Conservation (phyloP, 2,329 filamentous ascomycete genomes). For the Phaeoacremonium minimum region DNA sequence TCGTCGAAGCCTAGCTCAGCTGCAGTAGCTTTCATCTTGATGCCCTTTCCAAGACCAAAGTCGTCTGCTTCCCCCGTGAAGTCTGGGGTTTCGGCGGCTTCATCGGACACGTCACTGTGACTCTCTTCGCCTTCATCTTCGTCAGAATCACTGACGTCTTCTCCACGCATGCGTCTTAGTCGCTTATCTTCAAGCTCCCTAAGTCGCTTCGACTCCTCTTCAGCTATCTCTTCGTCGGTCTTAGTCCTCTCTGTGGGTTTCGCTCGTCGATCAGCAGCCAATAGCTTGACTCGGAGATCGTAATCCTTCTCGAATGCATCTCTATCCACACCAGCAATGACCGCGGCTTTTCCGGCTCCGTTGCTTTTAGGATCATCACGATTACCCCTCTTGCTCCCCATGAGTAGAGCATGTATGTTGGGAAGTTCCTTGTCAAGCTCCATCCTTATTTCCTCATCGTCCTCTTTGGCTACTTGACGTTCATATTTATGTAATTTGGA, state of each 20-base stretch:
- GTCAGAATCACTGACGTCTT: slow-evolving; percentile 64
- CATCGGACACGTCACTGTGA: slow-evolving; percentile 19
- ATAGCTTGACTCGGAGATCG: slow-evolving; percentile 74
- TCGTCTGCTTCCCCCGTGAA: slow-evolving; percentile 51
- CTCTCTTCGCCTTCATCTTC: slow-evolving; percentile 30
- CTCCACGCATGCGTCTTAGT: slow-evolving; percentile 81
- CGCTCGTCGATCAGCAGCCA: slow-evolving; percentile 80
- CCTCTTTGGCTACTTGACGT: slow-evolving; percentile 85
- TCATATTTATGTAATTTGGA: slow-evolving; percentile 95
- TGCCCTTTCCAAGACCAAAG: slow-evolving; percentile 57
- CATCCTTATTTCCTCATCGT: slow-evolving; percentile 82
- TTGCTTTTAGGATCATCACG: slow-evolving; percentile 15
- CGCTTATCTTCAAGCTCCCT: slow-evolving; percentile 81
- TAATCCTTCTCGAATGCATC: slow-evolving; percentile 79
- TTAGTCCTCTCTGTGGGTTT: slow-evolving; percentile 84
- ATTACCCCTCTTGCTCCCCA: slow-evolving; percentile 28
- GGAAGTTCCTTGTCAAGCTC: slow-evolving; percentile 81
- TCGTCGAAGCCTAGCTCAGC: slow-evolving; percentile 75
- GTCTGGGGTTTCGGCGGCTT: slow-evolving; percentile 24
- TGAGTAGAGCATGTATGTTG: slow-evolving; percentile 71
- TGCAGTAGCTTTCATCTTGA: slow-evolving; percentile 51
- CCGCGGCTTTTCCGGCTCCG: slow-evolving; percentile 5
- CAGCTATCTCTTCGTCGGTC: slow-evolving; percentile 80
- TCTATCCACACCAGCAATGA: slow-evolving; percentile 54
- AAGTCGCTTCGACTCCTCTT: slow-evolving; percentile 71